Evolutionary conservation across 768 basidiomycete species (phyloP).

Genomic region (Scleroderma bovista): DNA sequence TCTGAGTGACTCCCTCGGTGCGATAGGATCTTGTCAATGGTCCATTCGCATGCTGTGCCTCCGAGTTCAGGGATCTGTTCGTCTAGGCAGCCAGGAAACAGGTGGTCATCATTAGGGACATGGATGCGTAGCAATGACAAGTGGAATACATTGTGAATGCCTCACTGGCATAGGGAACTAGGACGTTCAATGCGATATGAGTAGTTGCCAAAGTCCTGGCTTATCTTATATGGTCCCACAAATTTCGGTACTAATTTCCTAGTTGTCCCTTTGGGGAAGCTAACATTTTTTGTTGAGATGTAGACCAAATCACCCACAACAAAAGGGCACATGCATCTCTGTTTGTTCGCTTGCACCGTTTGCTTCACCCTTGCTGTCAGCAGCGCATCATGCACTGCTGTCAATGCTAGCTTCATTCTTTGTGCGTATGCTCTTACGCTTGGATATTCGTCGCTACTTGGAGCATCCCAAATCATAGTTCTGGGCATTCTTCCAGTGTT

Average conservation of each 20-base stretch:
- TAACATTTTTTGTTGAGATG: conserved; percentile 22
- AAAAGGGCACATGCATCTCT: conserved; percentile 12
- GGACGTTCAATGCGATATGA: background rate
- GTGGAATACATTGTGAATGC: conserved; percentile 22
- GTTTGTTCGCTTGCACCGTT: conserved; percentile 18
- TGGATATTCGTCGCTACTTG: conserved; percentile 15
- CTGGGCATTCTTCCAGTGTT: conserved; percentile 27
- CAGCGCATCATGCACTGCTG: conserved; percentile 23
- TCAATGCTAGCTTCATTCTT: conserved; percentile 13
- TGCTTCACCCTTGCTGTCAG: conserved; percentile 4
- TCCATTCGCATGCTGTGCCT: background rate
- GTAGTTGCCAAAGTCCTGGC: background rate
- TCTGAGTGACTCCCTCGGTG: background rate
- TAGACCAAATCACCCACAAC: conserved; percentile 23
- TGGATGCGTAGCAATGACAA: conserved; percentile 21
- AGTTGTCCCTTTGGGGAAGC: conserved; percentile 22
- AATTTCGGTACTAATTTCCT: conserved; percentile 32
- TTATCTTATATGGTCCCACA: conserved; percentile 24
- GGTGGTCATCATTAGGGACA: conserved; percentile 19
- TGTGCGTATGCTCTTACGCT: conserved; percentile 19
- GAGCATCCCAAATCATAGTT: conserved; percentile 24
- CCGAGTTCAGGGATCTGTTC: background rate
- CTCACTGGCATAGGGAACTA: background rate
- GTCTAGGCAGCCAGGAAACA: background rate
- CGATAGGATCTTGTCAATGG: background rate